Evolutionary conservation across 768 basidiomycete genomes (phyloP), one percentile per base, ranked within the genome.

Genomic region (Termitomyces sp.): DNA sequence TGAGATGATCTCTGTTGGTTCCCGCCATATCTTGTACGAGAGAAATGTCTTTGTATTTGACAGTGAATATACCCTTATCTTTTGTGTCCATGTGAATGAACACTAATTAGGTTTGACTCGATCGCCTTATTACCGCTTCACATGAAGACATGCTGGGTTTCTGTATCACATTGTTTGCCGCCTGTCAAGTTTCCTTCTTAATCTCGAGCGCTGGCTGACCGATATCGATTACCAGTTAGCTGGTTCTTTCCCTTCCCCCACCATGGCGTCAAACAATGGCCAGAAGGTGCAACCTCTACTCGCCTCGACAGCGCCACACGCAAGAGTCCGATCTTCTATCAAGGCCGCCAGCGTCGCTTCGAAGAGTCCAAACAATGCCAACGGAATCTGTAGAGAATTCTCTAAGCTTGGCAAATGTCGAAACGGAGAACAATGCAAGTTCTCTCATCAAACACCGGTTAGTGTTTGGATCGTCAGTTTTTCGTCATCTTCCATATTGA

Each of bases 391-490:
- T 36, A 46, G 52, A 41, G 58, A 47, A 0, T 61, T 61, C 18
- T 28, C 30, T 12, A 49, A 3, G 33, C 8, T 13, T 35, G 57
- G 51, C 14, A 48, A 46, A 47, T 61, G 60, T 49, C 50, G 28
- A 1, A 48, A 52, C 28, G 60, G 57, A 44, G 57, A 57, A 20
- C 51, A 43, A 41, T 61, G 60, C 60, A 61, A 47, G 51, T 58
- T 28, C 16, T 32, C 14, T 28, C 60, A 61, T 13, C 33, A 56
- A 50, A 12, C 35, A 35, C 40, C 48, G 32, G 40, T 57, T n/a
- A 50, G 40, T 51, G 35, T 51, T n/a, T 36, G 26, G 3, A 7
- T 10, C 18, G 9, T 44, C 20, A 18, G 28, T 26, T 4, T 2
- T 35, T 51, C 20, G 8, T 52, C 36, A 28, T 52, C 51, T 28